These are phyloP conservation scores for Boehmeria nivea DNA, from an alignment of 306 rosid genomes.

Conservation along the genomic window DNA sequence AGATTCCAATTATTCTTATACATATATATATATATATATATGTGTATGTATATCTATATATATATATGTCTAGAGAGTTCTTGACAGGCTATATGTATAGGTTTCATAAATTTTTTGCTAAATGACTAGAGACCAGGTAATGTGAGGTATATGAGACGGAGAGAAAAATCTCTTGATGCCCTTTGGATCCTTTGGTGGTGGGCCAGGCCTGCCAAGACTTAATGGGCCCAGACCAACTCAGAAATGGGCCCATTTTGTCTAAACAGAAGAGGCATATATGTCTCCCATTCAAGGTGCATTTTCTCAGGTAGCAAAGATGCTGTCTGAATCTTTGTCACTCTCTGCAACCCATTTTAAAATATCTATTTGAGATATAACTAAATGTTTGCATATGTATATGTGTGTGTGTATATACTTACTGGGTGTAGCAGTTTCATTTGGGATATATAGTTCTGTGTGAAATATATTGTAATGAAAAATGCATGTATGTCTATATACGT, in stretches of 20 bases:
- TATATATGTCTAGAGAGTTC: background rate
- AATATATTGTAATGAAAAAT: no score
- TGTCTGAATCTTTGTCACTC: constrained; percentile 1
- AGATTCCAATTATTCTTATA: background rate
- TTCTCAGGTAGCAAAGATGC: constrained; percentile 7
- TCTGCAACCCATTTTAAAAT: background rate
- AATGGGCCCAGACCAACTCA: constrained; percentile 12
- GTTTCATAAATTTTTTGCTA: background rate
- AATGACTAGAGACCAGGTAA: background rate
- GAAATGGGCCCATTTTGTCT: constrained; percentile 5
- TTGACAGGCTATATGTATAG: constrained; percentile 3
- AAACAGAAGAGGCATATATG: background rate
- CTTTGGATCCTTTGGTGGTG: background rate
- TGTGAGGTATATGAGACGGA: background rate
- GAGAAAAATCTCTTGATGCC: constrained; percentile 8
- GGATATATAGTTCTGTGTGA: no score
- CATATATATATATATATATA: background rate
- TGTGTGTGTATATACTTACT: no score
- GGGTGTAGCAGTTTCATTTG: no score
- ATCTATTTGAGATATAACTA: background rate
- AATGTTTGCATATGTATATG: no score
- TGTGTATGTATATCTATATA: background rate
- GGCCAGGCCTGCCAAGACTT: background rate
- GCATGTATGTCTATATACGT: no score
- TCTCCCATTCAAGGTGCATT: background rate